Evolutionary conservation across 2,329 filamentous ascomycete species (phyloP).

Genomic region (Cercospora sp.): DNA sequence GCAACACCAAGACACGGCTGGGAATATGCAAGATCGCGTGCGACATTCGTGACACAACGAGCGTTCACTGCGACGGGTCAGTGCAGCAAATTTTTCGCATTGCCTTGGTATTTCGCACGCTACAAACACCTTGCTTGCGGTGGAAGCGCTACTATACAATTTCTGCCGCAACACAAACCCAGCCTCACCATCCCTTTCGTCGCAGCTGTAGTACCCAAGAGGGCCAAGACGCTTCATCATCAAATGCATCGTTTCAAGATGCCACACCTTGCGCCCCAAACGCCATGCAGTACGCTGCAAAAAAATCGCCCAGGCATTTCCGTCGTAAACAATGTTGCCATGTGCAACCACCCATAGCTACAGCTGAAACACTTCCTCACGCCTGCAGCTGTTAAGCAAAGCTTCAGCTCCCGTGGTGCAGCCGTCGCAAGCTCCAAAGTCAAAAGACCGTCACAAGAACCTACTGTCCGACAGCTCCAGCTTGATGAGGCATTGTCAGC

Average conservation of each 20-base stretch:
- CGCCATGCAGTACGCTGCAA: conserved; percentile 1
- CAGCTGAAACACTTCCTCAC: conserved; percentile 11
- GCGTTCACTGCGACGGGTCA: neutral
- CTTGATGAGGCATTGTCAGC: conserved; percentile 35
- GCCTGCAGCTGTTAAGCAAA: conserved; percentile 1
- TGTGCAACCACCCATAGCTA: neutral
- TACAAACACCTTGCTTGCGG: neutral
- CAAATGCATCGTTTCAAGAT: conserved; percentile 4
- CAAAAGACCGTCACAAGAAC: neutral
- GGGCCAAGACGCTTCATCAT: neutral
- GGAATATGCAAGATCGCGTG: conserved; percentile 1
- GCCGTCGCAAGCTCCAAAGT: conserved; percentile 1
- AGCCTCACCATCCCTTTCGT: neutral
- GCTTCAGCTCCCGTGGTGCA: conserved; percentile 3
- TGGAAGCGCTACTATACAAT: neutral
- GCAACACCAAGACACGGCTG: neutral
- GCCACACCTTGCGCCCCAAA: neutral
- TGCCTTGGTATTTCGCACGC: neutral
- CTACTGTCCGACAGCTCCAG: conserved; percentile 40
- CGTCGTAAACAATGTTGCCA: neutral
- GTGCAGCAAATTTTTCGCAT: neutral
- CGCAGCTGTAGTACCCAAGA: neutral
- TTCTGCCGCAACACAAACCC: neutral
- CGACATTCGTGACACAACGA: neutral
- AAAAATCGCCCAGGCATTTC: neutral